These are phyloP conservation scores for Carallia brachiata DNA, from an alignment of 345 rosid genomes.

Conservation along the genomic window DNA sequence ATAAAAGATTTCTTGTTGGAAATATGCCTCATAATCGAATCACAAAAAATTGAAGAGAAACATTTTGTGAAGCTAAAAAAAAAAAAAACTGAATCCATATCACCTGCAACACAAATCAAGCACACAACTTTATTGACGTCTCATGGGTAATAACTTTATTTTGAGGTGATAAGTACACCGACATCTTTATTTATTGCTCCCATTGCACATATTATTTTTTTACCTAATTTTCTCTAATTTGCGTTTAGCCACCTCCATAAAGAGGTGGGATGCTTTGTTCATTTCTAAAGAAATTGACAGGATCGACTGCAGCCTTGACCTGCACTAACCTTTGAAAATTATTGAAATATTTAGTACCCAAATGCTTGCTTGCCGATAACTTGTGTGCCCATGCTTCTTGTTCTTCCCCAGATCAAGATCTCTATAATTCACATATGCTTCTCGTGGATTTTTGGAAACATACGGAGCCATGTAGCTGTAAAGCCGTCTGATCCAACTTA, in stretches of 20 bases:
- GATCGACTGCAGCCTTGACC: constrained; percentile 11
- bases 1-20: too few species aligned
- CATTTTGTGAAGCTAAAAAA: too few species aligned
- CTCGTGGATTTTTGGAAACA: constrained; percentile 32
- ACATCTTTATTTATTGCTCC: too few species aligned
- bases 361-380: constrained; percentile 2
- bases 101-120: too few species aligned
- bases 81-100: too few species aligned
- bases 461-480: constrained; percentile 43
- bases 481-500: constrained; percentile 38
- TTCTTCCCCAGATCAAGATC: constrained; percentile 19
- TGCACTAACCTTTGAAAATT: constrained; percentile 8
- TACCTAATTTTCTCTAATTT: too few species aligned
- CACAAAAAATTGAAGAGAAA: too few species aligned
- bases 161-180: too few species aligned
- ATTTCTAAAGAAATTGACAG: constrained; percentile 14
- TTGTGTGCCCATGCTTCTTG: constrained; percentile 6
- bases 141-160: too few species aligned
- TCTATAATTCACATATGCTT: constrained; percentile 6
- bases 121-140: too few species aligned
- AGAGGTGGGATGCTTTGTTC: constrained; percentile 22
- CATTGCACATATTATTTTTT: too few species aligned
- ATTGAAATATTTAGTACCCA: constrained; percentile 6
- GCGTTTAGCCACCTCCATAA: background rate
- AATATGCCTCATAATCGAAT: too few species aligned